Evolutionary conservation across 306 rosid genomes (phyloP).

Genomic region (Chamaecrista fasciculata): DNA sequence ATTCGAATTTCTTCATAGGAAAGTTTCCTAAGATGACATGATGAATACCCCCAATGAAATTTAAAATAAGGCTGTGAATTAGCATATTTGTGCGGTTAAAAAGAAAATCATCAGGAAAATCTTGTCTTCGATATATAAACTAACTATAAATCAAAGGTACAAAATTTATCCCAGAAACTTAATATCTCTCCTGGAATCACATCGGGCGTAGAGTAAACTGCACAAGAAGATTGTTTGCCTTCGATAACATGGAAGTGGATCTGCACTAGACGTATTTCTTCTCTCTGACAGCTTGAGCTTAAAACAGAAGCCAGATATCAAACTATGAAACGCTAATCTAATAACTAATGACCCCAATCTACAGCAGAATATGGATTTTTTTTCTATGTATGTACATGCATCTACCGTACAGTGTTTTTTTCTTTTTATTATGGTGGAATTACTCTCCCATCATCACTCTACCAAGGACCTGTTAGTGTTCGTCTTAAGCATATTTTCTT

Average conservation of each 20-base stretch:
- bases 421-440: constrained; percentile 13
- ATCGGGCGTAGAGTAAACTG: constrained; percentile 2
- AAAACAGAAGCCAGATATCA: constrained; percentile 25
- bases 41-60: not conserved
- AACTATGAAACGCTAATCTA: constrained; percentile 29
- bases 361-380: constrained; percentile 34
- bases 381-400: constrained; percentile 28
- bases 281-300: constrained; percentile 30
- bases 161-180: not conserved
- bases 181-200: constrained; percentile 13
- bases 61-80: not conserved
- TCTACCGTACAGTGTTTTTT: constrained; percentile 27
- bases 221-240: constrained; percentile 23
- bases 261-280: constrained; percentile 22
- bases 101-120: too few relatives aligned
- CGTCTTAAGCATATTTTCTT: constrained; percentile 82
- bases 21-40: not conserved
- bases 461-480: constrained; percentile 85
- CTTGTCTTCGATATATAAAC: too few relatives aligned
- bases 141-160: not conserved
- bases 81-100: too few relatives aligned
- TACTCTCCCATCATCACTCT: constrained; percentile 35
- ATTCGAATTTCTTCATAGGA: not conserved
- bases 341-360: constrained; percentile 39
- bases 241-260: constrained; percentile 22